Evolutionary conservation across 148 eudicot genomes (phyloP).

Genomic region (Cornus florida): DNA sequence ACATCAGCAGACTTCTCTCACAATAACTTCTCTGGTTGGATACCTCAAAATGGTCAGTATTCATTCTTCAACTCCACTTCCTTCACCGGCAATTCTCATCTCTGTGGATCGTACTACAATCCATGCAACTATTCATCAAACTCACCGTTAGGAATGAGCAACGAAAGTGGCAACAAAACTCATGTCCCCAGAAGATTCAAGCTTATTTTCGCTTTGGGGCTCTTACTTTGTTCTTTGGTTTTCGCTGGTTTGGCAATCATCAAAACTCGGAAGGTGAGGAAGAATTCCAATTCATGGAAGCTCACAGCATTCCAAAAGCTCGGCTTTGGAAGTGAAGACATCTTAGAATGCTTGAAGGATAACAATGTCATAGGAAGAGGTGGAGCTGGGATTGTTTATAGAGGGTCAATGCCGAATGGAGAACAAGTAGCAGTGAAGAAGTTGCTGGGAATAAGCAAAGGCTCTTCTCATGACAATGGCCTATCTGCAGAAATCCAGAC

Average conservation of each 20-base stretch:
- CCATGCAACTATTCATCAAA: constrained; percentile 35
- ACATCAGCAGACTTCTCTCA: constrained; percentile 63
- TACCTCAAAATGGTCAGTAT: constrained; percentile 53
- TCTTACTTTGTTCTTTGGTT: constrained; percentile 26
- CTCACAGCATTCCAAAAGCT: constrained; percentile 56
- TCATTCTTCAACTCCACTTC: constrained; percentile 47
- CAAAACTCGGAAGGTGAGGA: constrained; percentile 33
- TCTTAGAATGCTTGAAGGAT: constrained; percentile 50
- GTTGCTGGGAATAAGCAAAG: constrained; percentile 36
- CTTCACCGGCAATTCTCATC: constrained; percentile 37
- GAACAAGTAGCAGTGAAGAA: constrained; percentile 61
- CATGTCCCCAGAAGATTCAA: constrained; percentile 32
- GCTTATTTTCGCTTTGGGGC: constrained; percentile 36
- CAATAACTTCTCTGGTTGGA: constrained; percentile 46
- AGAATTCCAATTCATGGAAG: constrained; percentile 44
- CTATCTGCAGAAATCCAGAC: constrained; percentile 58
- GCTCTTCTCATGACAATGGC: constrained; percentile 54
- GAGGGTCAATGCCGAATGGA: constrained; percentile 56
- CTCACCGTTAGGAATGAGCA: constrained; percentile 3
- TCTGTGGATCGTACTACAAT: constrained; percentile 35
- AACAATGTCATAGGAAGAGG: constrained; percentile 60
- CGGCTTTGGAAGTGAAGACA: constrained; percentile 38
- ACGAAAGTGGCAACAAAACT: constrained; percentile 15
- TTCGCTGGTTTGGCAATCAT: constrained; percentile 42
- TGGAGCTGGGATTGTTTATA: constrained; percentile 59